A percentile compares a stretch with the other conserved stretches of the same genome.
phyloP scores from a whole-genome alignment of 768 basidiomycete genomes.

The Leucosporidium creatinivorum region DNA sequence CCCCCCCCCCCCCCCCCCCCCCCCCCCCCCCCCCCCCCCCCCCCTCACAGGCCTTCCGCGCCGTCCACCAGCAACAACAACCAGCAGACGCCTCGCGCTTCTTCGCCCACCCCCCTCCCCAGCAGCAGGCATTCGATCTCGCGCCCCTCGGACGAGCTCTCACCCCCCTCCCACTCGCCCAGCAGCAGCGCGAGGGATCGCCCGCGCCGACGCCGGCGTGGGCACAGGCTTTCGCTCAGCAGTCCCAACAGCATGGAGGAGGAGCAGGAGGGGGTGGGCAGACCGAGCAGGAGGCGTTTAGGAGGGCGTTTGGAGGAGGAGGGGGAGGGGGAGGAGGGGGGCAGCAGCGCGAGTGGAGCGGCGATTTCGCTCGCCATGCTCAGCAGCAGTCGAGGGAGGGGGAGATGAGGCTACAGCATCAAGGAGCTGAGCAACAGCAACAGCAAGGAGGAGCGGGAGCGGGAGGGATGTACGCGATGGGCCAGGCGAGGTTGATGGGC shows the following conservation, averaged over 20 bases:
- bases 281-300: constrained; percentile 25
- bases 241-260: neutral
- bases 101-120: constrained; percentile 17
- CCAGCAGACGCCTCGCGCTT: constrained; percentile 6
- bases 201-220: constrained; percentile 24
- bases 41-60: neutral
- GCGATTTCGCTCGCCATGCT: constrained; percentile 4
- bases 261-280: too few relatives aligned
- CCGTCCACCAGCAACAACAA: neutral
- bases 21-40: neutral
- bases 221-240: constrained; percentile 29
- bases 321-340: neutral
- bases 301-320: constrained; percentile 11
- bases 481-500: constrained; percentile 4
- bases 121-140: constrained; percentile 28
- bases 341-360: constrained; percentile 4
- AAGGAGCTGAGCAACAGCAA: neutral
- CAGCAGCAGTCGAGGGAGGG: neutral
- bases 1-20: constrained; percentile 39
- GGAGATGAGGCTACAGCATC: neutral
- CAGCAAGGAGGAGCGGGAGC: neutral
- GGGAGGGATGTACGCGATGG: neutral
- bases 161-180: neutral
- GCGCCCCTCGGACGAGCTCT: constrained; percentile 15
- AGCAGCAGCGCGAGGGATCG: neutral